Evolutionary conservation across 148 eudicot genomes (phyloP).

Genomic region (Simmondsia chinensis): DNA sequence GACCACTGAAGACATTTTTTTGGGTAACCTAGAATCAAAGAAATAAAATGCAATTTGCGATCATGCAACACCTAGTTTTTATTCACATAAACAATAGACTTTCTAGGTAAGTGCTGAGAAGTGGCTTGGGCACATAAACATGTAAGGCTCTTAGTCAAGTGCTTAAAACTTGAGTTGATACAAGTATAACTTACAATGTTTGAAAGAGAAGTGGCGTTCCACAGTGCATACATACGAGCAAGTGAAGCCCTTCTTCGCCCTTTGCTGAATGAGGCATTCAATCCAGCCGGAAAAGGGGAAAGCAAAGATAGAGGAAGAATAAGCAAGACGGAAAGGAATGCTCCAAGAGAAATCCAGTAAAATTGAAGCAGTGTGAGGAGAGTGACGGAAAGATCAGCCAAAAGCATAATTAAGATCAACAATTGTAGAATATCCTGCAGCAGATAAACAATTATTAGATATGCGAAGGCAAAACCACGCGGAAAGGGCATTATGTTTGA

Average conservation of each 20-base stretch:
- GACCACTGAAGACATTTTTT: no score
- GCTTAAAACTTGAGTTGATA: background rate
- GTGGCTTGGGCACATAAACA: no score
- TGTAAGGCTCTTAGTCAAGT: background rate
- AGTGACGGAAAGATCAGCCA: constrained; percentile 68
- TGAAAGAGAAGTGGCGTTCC: constrained; percentile 72
- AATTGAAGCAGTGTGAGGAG: constrained; percentile 60
- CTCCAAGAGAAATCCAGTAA: constrained; percentile 77
- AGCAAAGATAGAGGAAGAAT: constrained; percentile 81
- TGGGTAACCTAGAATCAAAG: no score
- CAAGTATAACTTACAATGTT: constrained; percentile 50
- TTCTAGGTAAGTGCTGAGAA: background rate
- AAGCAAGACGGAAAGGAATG: constrained; percentile 65
- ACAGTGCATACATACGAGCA: constrained; percentile 74
- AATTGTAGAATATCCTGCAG: constrained; percentile 75
- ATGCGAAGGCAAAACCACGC: no score
- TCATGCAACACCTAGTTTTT: no score
- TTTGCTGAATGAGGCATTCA: constrained; percentile 72
- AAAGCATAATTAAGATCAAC: constrained; percentile 56
- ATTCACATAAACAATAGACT: no score
- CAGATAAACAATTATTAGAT: constrained; percentile 8
- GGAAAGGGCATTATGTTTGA: no score
- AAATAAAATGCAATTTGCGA: no score
- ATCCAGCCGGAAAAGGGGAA: constrained; percentile 76
- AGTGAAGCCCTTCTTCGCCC: constrained; percentile 68